phyloP scores from a whole-genome alignment of 441 rosid species.

The Populus hybrid region DNA sequence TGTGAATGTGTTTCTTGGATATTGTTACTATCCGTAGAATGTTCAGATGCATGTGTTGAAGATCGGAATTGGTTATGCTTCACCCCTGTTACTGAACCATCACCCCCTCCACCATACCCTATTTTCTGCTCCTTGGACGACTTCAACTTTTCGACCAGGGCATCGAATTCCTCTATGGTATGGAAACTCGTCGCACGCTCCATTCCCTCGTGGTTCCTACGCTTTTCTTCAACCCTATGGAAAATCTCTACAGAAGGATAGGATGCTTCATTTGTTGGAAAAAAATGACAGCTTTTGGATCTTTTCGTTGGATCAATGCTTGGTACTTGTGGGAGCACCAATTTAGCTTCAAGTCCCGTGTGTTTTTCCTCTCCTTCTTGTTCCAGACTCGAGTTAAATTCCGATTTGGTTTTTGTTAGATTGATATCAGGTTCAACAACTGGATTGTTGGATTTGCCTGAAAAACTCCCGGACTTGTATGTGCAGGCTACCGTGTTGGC shows the following conservation, averaged over 20 bases:
- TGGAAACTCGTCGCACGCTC: conserved; percentile 33
- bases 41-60: conserved; percentile 4
- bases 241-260: not conserved
- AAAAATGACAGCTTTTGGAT: conserved; percentile 32
- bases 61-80: not conserved
- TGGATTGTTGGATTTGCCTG: not conserved
- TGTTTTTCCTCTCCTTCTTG: conserved; percentile 10
- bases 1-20: not conserved
- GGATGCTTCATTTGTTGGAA: conserved; percentile 8
- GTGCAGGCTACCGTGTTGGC: conserved; percentile 10
- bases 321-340: not conserved
- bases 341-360: not conserved
- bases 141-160: conserved; percentile 21
- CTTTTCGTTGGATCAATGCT: conserved; percentile 17
- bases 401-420: conserved; percentile 1
- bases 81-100: conserved; percentile 3
- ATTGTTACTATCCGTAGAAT: not conserved
- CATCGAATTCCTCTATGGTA: conserved; percentile 40
- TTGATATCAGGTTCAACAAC: not conserved
- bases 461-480: conserved; percentile 1
- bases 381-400: conserved; percentile 5
- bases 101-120: not conserved
- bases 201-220: conserved; percentile 6
- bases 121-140: not conserved
- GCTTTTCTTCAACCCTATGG: conserved; percentile 10